These are phyloP conservation scores for Neckera pumila DNA, from an alignment of 225 moss, liverwort and hornwort species.

Conservation along the genomic window DNA sequence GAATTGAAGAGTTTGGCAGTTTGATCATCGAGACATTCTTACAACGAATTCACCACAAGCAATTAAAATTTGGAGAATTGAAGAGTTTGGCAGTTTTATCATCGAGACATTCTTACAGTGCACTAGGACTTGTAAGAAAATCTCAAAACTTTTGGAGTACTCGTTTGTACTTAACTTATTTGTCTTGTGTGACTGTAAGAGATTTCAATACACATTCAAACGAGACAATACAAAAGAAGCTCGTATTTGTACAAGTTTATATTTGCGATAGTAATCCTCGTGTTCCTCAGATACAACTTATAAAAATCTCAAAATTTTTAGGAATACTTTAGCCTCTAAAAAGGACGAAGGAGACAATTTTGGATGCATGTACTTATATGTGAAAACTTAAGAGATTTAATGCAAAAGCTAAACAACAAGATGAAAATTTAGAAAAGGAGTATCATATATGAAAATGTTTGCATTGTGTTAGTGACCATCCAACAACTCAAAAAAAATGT, in stretches of 20 bases:
- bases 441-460: background rate
- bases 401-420: background rate
- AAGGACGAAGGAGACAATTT: background rate
- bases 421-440: background rate
- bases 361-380: background rate
- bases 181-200: background rate
- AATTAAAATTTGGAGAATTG: background rate
- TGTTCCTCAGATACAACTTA: background rate
- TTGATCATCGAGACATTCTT: background rate
- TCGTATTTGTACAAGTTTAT: background rate
- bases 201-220: background rate
- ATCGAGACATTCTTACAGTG: background rate
- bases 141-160: background rate
- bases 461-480: background rate
- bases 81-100: background rate
- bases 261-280: background rate
- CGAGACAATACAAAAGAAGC: background rate
- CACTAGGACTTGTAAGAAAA: background rate
- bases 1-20: background rate
- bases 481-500: background rate
- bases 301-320: background rate
- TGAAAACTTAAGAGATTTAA: background rate
- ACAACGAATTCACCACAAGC: background rate
- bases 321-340: background rate
- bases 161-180: background rate